A percentile compares a stretch with the other conserved stretches of the same genome.
Conservation (phyloP, 305 asterid genomes). For the Fraxinus floribunda region DNA sequence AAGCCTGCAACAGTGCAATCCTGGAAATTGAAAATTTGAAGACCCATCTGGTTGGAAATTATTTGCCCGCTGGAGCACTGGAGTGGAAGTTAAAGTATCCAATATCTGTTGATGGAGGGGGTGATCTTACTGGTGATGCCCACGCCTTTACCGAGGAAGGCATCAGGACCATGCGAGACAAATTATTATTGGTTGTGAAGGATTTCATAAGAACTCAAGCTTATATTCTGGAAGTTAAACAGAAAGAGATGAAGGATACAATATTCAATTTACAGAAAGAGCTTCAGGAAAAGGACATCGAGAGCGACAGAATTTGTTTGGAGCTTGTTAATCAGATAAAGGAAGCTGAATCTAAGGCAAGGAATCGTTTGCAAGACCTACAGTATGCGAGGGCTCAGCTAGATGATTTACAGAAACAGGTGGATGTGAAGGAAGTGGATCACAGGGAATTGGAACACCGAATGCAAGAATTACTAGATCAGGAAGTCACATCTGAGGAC, state of each 20-base stretch:
- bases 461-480: conserved; percentile 58
- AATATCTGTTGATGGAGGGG: conserved; percentile 31
- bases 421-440: conserved; percentile 60
- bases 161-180: conserved; percentile 46
- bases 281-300: conserved; percentile 86
- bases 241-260: conserved; percentile 68
- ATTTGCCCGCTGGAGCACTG: conserved; percentile 36
- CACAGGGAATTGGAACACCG: conserved; percentile 47
- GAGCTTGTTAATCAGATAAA: conserved; percentile 90
- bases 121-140: conserved; percentile 30
- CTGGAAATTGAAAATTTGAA: conserved; percentile 63
- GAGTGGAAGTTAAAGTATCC: conserved; percentile 34
- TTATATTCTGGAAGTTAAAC: conserved; percentile 59
- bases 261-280: conserved; percentile 78
- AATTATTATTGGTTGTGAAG: conserved; percentile 50
- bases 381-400: conserved; percentile 53
- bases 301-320: conserved; percentile 66
- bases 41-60: conserved; percentile 43
- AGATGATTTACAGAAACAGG: conserved; percentile 52
- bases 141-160: conserved; percentile 44
- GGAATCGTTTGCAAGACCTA: conserved; percentile 62
- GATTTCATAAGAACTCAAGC: conserved; percentile 55
- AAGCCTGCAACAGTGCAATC: conserved; percentile 58
- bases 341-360: conserved; percentile 78
- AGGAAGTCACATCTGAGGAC: conserved; percentile 43